Base-by-base conservation (phyloP, 345 rosid species). In the Luvunga scandens region DNA sequence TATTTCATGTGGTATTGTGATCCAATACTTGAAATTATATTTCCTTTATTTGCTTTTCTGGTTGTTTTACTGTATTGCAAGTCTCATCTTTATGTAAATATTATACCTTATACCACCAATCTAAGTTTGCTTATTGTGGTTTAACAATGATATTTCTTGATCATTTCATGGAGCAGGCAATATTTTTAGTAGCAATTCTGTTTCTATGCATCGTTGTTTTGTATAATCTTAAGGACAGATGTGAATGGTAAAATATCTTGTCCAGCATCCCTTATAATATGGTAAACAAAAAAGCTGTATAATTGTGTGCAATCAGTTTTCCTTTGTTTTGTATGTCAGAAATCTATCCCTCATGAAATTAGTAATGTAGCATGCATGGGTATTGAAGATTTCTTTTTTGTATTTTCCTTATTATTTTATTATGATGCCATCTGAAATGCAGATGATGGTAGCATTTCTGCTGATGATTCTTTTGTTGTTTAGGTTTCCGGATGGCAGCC, bases 401-500 rank as follows among this genome's bases (percentile, higher is more conserved):
- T 75, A 42, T 72, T 69, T 67, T 24, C 66, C 21, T 19, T 42
- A 14, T 42, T 57, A 53, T 66, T 76, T 13, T 62, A 28, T 61
- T 69, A 25, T n/a, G 2, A 34, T 62, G 14, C 24, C 12, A 27
- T 16, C 13, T 82, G n/a, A 63, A 60, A 80, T 71, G 63, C 21
- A 38, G 56, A 28, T 36, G 39, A 24, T 61, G 59, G 63, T 33
- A 30, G 28, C 16, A 19, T 48, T 48, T 38, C 12, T 68, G 33
- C 59, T 60, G 1, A 79, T 33, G n/a, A 21, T 65, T 62, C 16
- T 72, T 6, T 86, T 64, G 48, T 82, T 80, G 71, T 81, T 16
- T 82, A 95, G 99, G 99, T 74, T 96, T 80, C 61, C 86, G 99
- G 63, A 92, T 96, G 98, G 99, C 98, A 33, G 91, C 97, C 21